Evolutionary conservation across 2,329 filamentous ascomycete genomes (phyloP).

Genomic region (Dactylellina haptotyla): DNA sequence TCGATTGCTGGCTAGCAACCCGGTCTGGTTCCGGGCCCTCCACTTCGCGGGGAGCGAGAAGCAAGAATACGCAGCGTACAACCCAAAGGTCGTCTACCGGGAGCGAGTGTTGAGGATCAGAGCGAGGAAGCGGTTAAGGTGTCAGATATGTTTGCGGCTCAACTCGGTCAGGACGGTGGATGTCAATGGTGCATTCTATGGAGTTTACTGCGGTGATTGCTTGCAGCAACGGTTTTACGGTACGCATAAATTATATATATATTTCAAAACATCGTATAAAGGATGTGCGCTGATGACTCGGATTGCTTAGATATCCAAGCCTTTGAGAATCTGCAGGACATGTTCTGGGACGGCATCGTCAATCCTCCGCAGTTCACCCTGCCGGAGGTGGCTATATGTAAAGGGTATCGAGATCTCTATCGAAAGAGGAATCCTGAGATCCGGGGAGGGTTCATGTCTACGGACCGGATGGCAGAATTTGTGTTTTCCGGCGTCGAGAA

Average conservation of each 20-base stretch:
- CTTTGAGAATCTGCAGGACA: constrained; percentile 22
- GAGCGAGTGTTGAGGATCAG: constrained; percentile 10
- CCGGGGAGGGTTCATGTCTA: no score
- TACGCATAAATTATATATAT: background rate
- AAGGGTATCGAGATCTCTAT: background rate
- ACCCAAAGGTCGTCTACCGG: constrained; percentile 10
- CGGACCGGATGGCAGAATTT: background rate
- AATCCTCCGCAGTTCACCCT: constrained; percentile 18
- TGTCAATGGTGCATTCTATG: constrained; percentile 15
- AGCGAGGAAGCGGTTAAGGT: constrained; percentile 21
- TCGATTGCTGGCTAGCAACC: constrained; percentile 4
- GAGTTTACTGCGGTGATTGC: constrained; percentile 28
- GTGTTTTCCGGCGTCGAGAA: background rate
- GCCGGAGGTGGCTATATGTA: background rate
- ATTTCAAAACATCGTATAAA: background rate
- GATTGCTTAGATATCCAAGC: constrained; percentile 5
- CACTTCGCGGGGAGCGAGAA: constrained; percentile 19
- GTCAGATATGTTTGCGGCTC: constrained; percentile 18
- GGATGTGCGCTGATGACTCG: background rate
- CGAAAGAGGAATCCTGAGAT: background rate
- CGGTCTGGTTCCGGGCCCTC: constrained; percentile 17
- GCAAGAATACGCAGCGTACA: constrained; percentile 13
- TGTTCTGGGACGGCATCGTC: constrained; percentile 35
- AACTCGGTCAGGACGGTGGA: constrained; percentile 18
- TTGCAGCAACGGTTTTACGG: constrained; percentile 20